Base-by-base conservation (phyloP, 2,329 filamentous ascomycete genomes). In the Scytalidium sp. region DNA sequence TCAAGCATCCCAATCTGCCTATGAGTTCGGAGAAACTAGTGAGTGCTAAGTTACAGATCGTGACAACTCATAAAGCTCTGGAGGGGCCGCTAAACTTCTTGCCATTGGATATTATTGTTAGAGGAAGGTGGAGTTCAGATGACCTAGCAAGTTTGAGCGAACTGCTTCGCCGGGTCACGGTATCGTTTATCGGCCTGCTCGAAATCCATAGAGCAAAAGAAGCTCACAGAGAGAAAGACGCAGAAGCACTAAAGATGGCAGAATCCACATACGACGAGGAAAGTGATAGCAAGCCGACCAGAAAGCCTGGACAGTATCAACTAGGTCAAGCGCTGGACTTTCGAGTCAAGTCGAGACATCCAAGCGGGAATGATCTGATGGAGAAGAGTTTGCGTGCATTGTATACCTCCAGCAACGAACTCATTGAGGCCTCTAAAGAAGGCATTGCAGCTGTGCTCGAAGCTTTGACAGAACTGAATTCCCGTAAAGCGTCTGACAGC, bases 31-130 rank as follows among this genome's bases (percentile, higher is more conserved):
- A 60, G 0, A 59, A 65, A 10, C 57, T 73, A 0, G 68, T 65
- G 25, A 55, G 55, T 19, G n/a, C 40, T 21, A 19, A 21, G 17
- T 41, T 41, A 0, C 56, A 61, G 9, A 63, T 67, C 25, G 67
- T 76, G 6, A 60, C 49, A 0, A 47, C 60, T 0, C 73, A 70
- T 48, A 72, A 70, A 39, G 60, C 60, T 1, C 63, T 72, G 40
- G 66, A 70, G 8, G 70, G 72, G 0, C 57, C 66, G 0, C 46
- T 76, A 0, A 69, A 60, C 0, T 78, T 78, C 46, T 57, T 78
- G 0, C 73, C 70, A 0, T 56, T 78, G 1, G 75, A 78, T 51
- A 64, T 76, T n/a, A 19, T 76, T 74, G 0, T 61, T 71, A 3
- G 69, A 74, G 1, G 61, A 68, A 2, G n/a, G n/a, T 78, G 75